Percentiles rank a stretch among this genome's conserved stretches.
Conservation (phyloP, 352 stramenopile genomes). For the Phytophthora macrochlamydospora region DNA sequence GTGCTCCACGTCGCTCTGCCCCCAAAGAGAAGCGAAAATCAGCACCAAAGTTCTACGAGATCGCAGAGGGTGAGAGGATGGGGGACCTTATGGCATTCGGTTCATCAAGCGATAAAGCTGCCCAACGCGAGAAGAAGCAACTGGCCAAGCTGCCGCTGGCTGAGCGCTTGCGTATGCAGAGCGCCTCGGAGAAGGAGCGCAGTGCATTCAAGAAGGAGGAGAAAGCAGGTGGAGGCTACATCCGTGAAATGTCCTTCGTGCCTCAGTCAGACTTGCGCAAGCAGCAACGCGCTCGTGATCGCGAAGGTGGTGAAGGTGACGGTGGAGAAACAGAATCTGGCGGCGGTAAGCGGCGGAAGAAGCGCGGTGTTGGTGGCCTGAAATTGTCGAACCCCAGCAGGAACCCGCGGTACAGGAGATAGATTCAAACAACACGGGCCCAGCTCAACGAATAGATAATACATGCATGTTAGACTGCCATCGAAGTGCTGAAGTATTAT, state of each 20-base stretch:
- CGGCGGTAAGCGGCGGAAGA: slow-evolving; percentile 65
- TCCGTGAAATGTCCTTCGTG: slow-evolving; percentile 85
- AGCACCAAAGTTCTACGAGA: slow-evolving; percentile 86
- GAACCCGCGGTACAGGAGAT: slow-evolving; percentile 55
- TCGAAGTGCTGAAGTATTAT: too few relatives aligned
- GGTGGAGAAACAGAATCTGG: slow-evolving; percentile 24
- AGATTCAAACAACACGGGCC: slow-evolving; percentile 14
- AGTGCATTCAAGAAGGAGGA: slow-evolving; percentile 89
- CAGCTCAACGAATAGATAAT: slow-evolving; percentile 18
- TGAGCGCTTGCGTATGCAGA: slow-evolving; percentile 78
- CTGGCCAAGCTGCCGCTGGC: slow-evolving; percentile 78
- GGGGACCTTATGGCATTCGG: slow-evolving; percentile 82
- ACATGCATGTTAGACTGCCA: neutral
- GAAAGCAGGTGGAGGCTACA: slow-evolving; percentile 69
- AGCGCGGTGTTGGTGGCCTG: slow-evolving; percentile 78
- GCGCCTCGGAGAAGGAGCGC: slow-evolving; percentile 72
- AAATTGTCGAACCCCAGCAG: slow-evolving; percentile 59
- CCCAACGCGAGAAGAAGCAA: slow-evolving; percentile 81
- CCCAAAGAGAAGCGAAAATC: slow-evolving; percentile 44
- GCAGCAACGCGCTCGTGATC: slow-evolving; percentile 50
- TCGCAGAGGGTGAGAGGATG: slow-evolving; percentile 83
- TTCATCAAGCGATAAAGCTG: slow-evolving; percentile 62
- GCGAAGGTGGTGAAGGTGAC: slow-evolving; percentile 14
- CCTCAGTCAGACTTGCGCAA: slow-evolving; percentile 63
- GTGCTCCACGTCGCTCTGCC: slow-evolving; percentile 8